Evolutionary conservation across 768 basidiomycete genomes (phyloP).

Genomic region (Chiua virens): DNA sequence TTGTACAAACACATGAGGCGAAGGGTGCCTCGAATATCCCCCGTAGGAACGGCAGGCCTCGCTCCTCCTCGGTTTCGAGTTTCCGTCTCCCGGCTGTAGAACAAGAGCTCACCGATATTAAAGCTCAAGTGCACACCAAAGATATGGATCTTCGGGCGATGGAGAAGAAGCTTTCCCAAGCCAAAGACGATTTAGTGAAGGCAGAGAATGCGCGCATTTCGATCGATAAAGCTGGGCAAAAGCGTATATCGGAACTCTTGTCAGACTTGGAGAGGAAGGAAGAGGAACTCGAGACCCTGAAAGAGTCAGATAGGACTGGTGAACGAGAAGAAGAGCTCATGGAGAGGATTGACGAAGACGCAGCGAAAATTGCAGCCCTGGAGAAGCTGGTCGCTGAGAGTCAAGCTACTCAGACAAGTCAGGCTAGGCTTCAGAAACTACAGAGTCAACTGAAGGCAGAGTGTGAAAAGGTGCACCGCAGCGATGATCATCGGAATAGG

Average conservation of each 20-base stretch:
- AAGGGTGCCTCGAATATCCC: slow-evolving; percentile 30
- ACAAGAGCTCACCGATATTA: slow-evolving; percentile 52
- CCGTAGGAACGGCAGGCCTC: slow-evolving; percentile 41
- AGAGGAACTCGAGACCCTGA: slow-evolving; percentile 54
- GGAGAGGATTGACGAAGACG: slow-evolving; percentile 71
- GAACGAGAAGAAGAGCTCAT: slow-evolving; percentile 61
- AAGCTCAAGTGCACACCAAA: slow-evolving; percentile 42
- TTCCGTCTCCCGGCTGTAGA: slow-evolving; percentile 52
- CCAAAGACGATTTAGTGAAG: slow-evolving; percentile 49
- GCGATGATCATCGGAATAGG: slow-evolving; percentile 44
- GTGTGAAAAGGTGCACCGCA: slow-evolving; percentile 36
- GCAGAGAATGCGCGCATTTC: slow-evolving; percentile 62
- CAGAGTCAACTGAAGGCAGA: slow-evolving; percentile 43
- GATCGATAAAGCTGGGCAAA: slow-evolving; percentile 44
- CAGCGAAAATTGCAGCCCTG: slow-evolving; percentile 59
- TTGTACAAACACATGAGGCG: slow-evolving; percentile 38
- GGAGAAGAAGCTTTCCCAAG: slow-evolving; percentile 48
- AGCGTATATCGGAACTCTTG: slow-evolving; percentile 45
- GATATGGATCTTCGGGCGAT: slow-evolving; percentile 43
- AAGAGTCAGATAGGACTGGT: slow-evolving; percentile 37
- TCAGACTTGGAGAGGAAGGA: slow-evolving; percentile 53
- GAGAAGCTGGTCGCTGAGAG: slow-evolving; percentile 47
- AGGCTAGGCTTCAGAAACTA: slow-evolving; percentile 42
- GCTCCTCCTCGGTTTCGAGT: slow-evolving; percentile 61
- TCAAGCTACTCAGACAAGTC: slow-evolving; percentile 31